Base-by-base conservation (phyloP, 208 protist species). In the Vickermania ingenoplastis region DNA sequence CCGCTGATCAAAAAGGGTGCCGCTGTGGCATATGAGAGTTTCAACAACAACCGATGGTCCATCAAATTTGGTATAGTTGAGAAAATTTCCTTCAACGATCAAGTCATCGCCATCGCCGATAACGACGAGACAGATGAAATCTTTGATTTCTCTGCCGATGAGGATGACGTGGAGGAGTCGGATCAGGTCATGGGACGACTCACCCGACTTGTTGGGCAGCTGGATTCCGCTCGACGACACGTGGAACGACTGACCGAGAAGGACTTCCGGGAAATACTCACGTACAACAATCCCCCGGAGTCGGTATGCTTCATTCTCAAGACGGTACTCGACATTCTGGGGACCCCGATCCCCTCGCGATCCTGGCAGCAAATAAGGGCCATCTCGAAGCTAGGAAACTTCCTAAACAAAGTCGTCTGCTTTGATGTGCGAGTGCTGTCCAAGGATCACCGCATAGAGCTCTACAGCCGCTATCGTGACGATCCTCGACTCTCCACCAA, bases 361-460 rank as follows among this genome's bases (percentile, higher is more conserved):
- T 41, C 48, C 41, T 82, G 71, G 75, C 13, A 13, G 13, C 17
- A 31, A 57, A 57, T 75, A 41, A 62, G 71, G 52, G 53, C 29
- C 25, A 31, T 67, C 23, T 50, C 74, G 5, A 61, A 55, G 13
- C 59, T 69, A 25, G 17, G 29, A n/a, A 65, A 63, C 17, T 82
- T 82, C 61, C 57, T 82, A 41, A 45, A 62, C 3, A 41, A 41
- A n/a, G 69, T 82, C 27, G 58, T 56, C 24, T 36, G 53, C 11
- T 82, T 82, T 67, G 75, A 82, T 52, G 59, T 61, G 28, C 57
- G 55, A 26, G 63, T 53, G 21, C 17, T 82, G 1, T 62, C 71
- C 36, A 2, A 31, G 1, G 28, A 56, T 25, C 67, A 57, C 11
- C 54, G 57, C 2, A 17, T 14, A 4, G 67, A 82, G 30, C 55